phyloP scores from a whole-genome alignment of 306 rosid species.

The Comarum palustre region DNA sequence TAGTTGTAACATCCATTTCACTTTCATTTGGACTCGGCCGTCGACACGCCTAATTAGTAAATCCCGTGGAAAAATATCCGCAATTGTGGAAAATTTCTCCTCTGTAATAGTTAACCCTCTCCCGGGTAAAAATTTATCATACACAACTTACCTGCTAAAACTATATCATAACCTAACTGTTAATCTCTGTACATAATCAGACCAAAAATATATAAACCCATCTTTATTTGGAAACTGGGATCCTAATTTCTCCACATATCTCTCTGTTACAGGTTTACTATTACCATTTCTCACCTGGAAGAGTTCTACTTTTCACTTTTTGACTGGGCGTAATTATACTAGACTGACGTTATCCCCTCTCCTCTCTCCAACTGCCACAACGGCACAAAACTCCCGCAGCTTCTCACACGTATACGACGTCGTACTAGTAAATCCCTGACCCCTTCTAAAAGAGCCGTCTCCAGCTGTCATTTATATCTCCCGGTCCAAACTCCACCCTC shows the following conservation, averaged over 20 bases:
- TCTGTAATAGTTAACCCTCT: background rate
- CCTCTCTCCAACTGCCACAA: background rate
- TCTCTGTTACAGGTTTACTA: background rate
- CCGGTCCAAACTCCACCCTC: background rate
- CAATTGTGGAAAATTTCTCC: background rate
- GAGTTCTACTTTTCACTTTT: background rate
- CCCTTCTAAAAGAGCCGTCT: conserved; percentile 8
- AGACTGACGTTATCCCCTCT: background rate
- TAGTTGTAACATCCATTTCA: background rate
- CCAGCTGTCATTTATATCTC: background rate
- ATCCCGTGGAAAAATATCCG: background rate
- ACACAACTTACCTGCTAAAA: background rate
- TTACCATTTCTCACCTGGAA: background rate
- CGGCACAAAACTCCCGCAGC: background rate
- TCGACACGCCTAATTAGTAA: background rate
- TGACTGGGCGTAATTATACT: background rate
- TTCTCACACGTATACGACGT: conserved; percentile 6
- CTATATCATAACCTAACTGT: background rate
- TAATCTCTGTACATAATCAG: background rate
- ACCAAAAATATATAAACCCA: background rate
- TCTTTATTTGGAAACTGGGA: background rate
- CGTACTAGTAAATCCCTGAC: background rate
- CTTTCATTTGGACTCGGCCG: background rate
- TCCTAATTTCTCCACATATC: background rate
- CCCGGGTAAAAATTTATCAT: background rate